Evolutionary conservation across 441 rosid species (phyloP).

Genomic region (Gossypium davidsonii): DNA sequence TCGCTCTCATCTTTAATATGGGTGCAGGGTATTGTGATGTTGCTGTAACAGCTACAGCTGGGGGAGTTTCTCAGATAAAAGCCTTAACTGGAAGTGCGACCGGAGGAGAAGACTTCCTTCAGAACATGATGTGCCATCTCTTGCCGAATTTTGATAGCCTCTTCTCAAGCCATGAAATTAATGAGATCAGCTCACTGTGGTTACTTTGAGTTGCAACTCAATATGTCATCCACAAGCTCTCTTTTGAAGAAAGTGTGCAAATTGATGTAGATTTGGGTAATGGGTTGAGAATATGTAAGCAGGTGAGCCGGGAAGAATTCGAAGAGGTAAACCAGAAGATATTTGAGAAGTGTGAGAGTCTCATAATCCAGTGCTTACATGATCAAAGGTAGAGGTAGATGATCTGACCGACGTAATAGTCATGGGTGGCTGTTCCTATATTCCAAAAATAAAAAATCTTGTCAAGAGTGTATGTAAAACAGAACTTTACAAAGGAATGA

Average conservation of each 20-base stretch:
- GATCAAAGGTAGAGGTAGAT: conserved; percentile 49
- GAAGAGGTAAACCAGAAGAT: conserved; percentile 56
- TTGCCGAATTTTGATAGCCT: conserved; percentile 41
- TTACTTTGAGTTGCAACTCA: conserved; percentile 66
- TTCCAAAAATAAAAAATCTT: conserved; percentile 46
- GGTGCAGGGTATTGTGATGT: conserved; percentile 85
- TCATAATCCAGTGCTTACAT: conserved; percentile 50
- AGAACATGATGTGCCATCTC: conserved; percentile 54
- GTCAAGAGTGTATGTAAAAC: conserved; percentile 39
- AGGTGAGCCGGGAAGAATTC: conserved; percentile 45
- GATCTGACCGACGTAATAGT: conserved; percentile 62
- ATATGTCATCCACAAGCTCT: conserved; percentile 64
- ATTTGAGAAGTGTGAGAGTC: conserved; percentile 56
- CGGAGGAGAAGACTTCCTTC: conserved; percentile 85
- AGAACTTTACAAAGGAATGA: conserved; percentile 49
- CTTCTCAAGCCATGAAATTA: conserved; percentile 32
- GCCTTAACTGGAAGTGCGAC: conserved; percentile 54
- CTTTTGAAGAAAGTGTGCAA: conserved; percentile 36
- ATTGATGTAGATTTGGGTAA: conserved; percentile 61
- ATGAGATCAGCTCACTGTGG: conserved; percentile 39
- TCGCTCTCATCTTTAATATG: conserved; percentile 72
- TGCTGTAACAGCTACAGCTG: conserved; percentile 69
- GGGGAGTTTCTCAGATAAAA: conserved; percentile 83
- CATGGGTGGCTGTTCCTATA: conserved; percentile 77
- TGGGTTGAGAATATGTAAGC: conserved; percentile 43